These are phyloP conservation scores for Anastatica hierochuntica DNA, from an alignment of 345 rosid genomes.

Conservation along the genomic window DNA sequence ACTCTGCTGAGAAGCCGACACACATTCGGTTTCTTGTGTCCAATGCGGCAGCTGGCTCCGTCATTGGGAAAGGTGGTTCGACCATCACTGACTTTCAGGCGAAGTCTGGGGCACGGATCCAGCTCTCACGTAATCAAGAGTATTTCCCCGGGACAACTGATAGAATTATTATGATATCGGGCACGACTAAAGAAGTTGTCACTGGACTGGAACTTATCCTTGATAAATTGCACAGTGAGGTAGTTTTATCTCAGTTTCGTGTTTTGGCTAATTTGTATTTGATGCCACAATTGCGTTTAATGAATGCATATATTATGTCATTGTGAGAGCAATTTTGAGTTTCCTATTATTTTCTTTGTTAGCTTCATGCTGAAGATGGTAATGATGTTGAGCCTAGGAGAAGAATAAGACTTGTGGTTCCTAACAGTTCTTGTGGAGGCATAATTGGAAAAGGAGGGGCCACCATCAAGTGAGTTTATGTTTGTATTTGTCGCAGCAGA, in stretches of 20 bases:
- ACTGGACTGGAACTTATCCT: conserved; percentile 81
- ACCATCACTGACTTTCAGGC: conserved; percentile 94
- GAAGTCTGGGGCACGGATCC: conserved; percentile 90
- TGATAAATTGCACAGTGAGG: conserved; percentile 82
- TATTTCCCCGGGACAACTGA: conserved; percentile 94
- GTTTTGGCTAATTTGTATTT: background rate
- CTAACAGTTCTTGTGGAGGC: conserved; percentile 94
- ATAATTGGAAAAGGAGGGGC: conserved; percentile 99
- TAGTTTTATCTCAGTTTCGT: conserved; percentile 19
- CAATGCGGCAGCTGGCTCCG: conserved; percentile 97
- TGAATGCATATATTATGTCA: background rate
- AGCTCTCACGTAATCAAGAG: conserved; percentile 87
- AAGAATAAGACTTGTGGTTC: conserved; percentile 86
- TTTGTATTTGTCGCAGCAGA: background rate
- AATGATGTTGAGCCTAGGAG: conserved; percentile 70
- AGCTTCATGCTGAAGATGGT: conserved; percentile 74
- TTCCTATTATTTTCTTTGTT: conserved; percentile 21
- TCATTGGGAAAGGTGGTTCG: conserved; percentile 97
- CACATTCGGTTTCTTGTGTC: conserved; percentile 86
- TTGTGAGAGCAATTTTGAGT: background rate
- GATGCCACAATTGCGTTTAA: background rate
- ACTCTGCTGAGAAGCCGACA: conserved; percentile 65
- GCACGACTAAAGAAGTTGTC: conserved; percentile 61
- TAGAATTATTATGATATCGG: conserved; percentile 85
- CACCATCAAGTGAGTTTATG: conserved; percentile 68